These are phyloP conservation scores for Sporothrix sp. DNA, from an alignment of 2,329 filamentous ascomycete species.

Conservation along the genomic window DNA sequence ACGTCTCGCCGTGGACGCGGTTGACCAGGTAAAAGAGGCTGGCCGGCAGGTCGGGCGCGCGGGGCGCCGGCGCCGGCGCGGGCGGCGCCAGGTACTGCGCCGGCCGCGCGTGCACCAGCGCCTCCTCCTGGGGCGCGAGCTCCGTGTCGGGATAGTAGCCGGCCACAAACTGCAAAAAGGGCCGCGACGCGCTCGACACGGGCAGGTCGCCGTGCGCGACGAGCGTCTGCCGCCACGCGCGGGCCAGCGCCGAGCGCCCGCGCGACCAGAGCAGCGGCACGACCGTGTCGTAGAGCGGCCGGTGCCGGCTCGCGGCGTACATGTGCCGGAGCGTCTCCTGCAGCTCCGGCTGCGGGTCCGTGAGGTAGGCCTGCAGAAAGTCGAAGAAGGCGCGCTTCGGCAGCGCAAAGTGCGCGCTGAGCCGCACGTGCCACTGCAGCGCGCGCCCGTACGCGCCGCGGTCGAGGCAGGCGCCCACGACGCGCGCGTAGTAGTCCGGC, in stretches of 20 bases:
- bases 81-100: neutral
- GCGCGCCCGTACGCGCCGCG: slow-evolving; percentile 30
- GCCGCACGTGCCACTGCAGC: slow-evolving; percentile 38
- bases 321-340: slow-evolving; percentile 34
- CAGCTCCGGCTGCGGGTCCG: slow-evolving; percentile 27
- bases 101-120: slow-evolving; percentile 11
- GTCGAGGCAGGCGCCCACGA: slow-evolving; percentile 35
- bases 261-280: slow-evolving; percentile 41
- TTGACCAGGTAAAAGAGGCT: slow-evolving; percentile 19
- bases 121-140: slow-evolving; percentile 31
- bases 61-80: neutral
- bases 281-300: slow-evolving; percentile 39
- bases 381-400: slow-evolving; percentile 31
- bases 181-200: slow-evolving; percentile 28
- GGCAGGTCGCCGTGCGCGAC: slow-evolving; percentile 34
- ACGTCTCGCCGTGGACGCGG: slow-evolving; percentile 30
- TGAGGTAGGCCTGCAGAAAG: slow-evolving; percentile 28
- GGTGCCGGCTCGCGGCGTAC: slow-evolving; percentile 36
- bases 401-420: slow-evolving; percentile 35
- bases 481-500: slow-evolving; percentile 41
- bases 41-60: slow-evolving; percentile 5
- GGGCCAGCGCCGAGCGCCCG: slow-evolving; percentile 36
- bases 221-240: slow-evolving; percentile 38
- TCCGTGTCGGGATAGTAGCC: slow-evolving; percentile 35
- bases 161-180: slow-evolving; percentile 39